Conservation (phyloP, 495 filamentous ascomycete genomes). For the Penicillium nucicola region DNA sequence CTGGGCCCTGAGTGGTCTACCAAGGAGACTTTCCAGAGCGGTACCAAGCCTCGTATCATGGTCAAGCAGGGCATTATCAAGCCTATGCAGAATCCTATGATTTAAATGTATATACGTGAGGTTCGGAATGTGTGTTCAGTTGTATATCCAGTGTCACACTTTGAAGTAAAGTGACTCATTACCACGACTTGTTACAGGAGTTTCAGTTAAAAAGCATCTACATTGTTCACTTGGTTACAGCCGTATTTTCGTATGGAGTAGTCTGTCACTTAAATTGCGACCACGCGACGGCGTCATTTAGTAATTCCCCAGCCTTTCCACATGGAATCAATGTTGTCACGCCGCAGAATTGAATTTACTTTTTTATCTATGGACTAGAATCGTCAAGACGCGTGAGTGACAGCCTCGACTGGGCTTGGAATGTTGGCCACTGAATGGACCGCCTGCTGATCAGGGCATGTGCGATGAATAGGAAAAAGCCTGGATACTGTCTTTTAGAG, state of each 20-base stretch:
- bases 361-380: background rate
- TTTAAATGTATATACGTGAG: conserved; percentile 31
- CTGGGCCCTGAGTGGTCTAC: conserved; percentile 94
- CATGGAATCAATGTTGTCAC: conserved; percentile 7
- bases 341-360: background rate
- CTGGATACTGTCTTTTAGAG: background rate
- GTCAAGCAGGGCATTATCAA: conserved; percentile 90
- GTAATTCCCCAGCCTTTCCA: background rate
- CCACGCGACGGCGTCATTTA: background rate
- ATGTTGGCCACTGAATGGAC: conserved; percentile 6
- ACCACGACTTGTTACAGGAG: background rate
- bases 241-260: background rate
- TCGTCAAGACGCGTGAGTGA: background rate
- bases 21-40: conserved; percentile 85
- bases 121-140: conserved; percentile 8
- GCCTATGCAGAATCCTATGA: conserved; percentile 77
- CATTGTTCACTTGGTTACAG: background rate
- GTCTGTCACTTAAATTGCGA: too few relatives aligned
- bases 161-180: conserved; percentile 1
- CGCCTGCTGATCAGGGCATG: conserved; percentile 3
- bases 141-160: background rate
- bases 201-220: conserved; percentile 1
- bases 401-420: conserved; percentile 11
- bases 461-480: background rate
- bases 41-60: conserved; percentile 87